These are phyloP conservation scores for Fusarium longipes DNA, from an alignment of 2,329 filamentous ascomycete species.

Conservation along the genomic window DNA sequence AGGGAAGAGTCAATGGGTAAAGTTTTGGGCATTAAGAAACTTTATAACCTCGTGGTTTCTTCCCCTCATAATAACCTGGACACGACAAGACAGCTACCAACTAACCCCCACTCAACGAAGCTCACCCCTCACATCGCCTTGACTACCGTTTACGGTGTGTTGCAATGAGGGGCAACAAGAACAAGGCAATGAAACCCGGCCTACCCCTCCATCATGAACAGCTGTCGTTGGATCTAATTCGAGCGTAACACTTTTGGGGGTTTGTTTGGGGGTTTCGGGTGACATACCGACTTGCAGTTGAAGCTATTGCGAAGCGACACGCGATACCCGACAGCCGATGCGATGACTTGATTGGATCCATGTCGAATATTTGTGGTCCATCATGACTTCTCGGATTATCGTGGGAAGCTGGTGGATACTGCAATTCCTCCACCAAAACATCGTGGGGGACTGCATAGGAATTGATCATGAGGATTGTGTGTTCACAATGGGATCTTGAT, in stretches of 20 bases:
- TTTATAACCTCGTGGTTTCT: constrained; percentile 31
- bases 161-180: constrained; percentile 33
- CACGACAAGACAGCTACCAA: background rate
- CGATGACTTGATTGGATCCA: constrained; percentile 6
- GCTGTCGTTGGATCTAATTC: constrained; percentile 5
- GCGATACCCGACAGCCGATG: constrained; percentile 30
- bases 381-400: constrained; percentile 43
- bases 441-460: constrained; percentile 12
- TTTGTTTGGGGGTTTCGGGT: constrained; percentile 41
- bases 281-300: constrained; percentile 21
- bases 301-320: constrained; percentile 6
- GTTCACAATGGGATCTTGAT: background rate
- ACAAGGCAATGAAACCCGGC: background rate
- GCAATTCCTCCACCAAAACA: constrained; percentile 42
- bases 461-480: constrained; percentile 9
- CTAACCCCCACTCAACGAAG: constrained; percentile 32
- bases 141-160: constrained; percentile 15
- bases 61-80: constrained; percentile 20
- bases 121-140: constrained; percentile 30
- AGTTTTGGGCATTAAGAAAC: background rate
- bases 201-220: constrained; percentile 26
- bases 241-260: constrained; percentile 31
- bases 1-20: constrained; percentile 15
- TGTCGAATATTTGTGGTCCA: constrained; percentile 12
- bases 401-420: constrained; percentile 38